Base-by-base conservation (phyloP, 768 basidiomycete species). In the Trametes punicea region DNA sequence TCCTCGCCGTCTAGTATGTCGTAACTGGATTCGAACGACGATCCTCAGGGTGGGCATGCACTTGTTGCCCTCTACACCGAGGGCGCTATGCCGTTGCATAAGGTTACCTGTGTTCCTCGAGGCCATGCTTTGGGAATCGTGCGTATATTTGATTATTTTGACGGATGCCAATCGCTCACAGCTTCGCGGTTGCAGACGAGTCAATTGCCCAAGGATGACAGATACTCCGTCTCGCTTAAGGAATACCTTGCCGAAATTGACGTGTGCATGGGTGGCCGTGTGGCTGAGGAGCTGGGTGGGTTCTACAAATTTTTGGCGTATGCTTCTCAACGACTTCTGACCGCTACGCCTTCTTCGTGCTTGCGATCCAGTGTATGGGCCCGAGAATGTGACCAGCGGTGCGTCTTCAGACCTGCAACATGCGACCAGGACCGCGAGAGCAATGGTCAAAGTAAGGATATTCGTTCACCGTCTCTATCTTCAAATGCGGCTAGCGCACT, bases 101-200 rank as follows among this genome's bases (percentile, higher is more conserved):
- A 97, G 75, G 96, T 98, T 30, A 98, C 96, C 23, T 97, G 96
- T 69, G 83, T 99, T 50, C 96, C 96, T 36, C 89, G 97, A 64
- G 97, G 97, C 25, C 90, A 96, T 67, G 89, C 94, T 20, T 79
- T 98, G 41, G 94, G 95, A 54, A 74, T 89, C 62, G 90, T 93
- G 74, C 62, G 86, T 81, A 56, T 57, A 44, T 9, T 23, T 38
- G 20, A n/a, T 44, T n/a, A 5, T 46, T 29, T 52, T 44, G 42
- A 44, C 42, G 23, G 42, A 44, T 44, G 42, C 11, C 25, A 25
- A 21, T 26, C 21, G 26, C 42, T 44, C 42, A 56, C 36, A 34
- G 33, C 15, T 46, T 42, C 31, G 38, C 31, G 39, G 16, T 38
- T 42, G 27, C 34, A 73, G 90, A 94, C 92, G 16, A 82, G 87